A percentile compares a stretch with the other conserved stretches of the same genome.
Evolutionary conservation across 78 protist species (phyloP).

Genomic region (Polysphondylium violaceum): DNA sequence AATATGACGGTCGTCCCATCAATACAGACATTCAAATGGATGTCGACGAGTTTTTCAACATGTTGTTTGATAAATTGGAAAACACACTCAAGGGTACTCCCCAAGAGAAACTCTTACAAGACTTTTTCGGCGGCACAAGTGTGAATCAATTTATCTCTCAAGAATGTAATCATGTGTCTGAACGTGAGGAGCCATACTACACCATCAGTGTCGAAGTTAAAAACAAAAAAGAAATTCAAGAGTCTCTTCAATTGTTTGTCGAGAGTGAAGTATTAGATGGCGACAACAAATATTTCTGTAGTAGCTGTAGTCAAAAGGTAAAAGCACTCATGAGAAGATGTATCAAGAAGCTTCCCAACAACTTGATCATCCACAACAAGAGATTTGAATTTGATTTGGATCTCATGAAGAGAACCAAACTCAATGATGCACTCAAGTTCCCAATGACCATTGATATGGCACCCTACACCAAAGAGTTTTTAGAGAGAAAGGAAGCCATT

Average conservation of each 20-base stretch:
- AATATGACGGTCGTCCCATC: conserved; percentile 84
- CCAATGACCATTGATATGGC: conserved; percentile 80
- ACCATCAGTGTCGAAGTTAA: conserved; percentile 83
- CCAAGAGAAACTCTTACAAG: conserved; percentile 60
- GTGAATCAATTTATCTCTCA: conserved; percentile 83
- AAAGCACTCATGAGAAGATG: conserved; percentile 83
- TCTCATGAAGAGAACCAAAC: conserved; percentile 77
- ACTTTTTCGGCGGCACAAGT: conserved; percentile 82
- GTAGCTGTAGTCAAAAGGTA: conserved; percentile 71
- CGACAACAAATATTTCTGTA: conserved; percentile 92
- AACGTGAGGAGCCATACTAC: conserved; percentile 85
- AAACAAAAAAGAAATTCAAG: conserved; percentile 67
- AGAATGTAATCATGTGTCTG: conserved; percentile 83
- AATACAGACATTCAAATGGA: conserved; percentile 83
- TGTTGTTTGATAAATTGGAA: conserved; percentile 82
- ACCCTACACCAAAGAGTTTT: conserved; percentile 82
- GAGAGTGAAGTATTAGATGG: conserved; percentile 92
- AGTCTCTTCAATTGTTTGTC: conserved; percentile 70
- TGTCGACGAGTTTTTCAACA: conserved; percentile 84
- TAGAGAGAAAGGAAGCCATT: conserved; percentile 67
- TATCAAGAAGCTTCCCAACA: conserved; percentile 81
- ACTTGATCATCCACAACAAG: conserved; percentile 89
- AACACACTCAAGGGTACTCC: conserved; percentile 63
- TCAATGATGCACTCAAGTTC: conserved; percentile 82
- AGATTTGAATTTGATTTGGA: conserved; percentile 91